phyloP scores from a whole-genome alignment of 208 protist species.

The Acanthamoeba lugdunensis region DNA sequence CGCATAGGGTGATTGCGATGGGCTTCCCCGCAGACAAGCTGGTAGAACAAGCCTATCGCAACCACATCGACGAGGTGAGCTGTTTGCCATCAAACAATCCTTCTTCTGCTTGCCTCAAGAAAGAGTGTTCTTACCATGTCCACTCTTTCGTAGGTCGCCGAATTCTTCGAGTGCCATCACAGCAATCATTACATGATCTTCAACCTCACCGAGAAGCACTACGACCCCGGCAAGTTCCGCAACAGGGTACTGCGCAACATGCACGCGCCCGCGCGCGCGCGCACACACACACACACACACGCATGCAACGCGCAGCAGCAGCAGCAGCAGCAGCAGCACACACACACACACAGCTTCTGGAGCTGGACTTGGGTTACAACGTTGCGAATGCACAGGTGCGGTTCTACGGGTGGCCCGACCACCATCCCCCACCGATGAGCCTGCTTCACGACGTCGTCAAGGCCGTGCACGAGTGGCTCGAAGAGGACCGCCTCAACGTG shows the following conservation, averaged over 20 bases:
- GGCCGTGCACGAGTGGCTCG: conserved; percentile 45
- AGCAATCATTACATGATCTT: conserved; percentile 65
- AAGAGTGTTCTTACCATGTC: background rate
- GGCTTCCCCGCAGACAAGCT: conserved; percentile 70
- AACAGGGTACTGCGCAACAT: background rate
- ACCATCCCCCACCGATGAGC: conserved; percentile 46
- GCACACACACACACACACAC: background rate
- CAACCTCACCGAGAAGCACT: conserved; percentile 73
- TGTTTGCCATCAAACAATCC: background rate
- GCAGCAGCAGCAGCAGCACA: no score
- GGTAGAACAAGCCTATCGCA: conserved; percentile 68
- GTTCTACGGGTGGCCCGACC: conserved; percentile 61
- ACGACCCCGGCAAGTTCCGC: conserved; percentile 59
- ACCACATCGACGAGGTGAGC: conserved; percentile 70
- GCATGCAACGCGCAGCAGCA: background rate
- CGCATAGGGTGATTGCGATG: conserved; percentile 69
- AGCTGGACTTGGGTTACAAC: background rate
- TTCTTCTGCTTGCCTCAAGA: background rate
- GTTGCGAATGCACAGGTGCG: background rate
- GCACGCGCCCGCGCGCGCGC: no score
- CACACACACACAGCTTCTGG: background rate
- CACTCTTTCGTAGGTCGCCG: conserved; percentile 1
- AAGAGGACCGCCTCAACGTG: conserved; percentile 15
- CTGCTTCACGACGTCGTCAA: background rate
- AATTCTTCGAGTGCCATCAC: conserved; percentile 46